phyloP scores from a whole-genome alignment of 2,329 filamentous ascomycete genomes.

The Lecanosticta acicola region DNA sequence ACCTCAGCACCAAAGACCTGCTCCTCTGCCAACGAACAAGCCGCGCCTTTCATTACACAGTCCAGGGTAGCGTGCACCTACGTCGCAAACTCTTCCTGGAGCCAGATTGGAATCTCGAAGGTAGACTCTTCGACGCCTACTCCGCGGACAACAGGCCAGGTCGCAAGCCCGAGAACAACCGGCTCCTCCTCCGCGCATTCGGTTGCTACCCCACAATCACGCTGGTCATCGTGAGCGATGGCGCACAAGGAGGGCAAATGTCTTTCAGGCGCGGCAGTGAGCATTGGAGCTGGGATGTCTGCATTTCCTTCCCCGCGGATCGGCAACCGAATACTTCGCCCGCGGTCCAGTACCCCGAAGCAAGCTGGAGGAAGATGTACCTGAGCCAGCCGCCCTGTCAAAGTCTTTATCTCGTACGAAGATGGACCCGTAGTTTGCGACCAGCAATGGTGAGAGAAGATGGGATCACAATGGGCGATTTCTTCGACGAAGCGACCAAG shows the following conservation, averaged over 20 bases:
- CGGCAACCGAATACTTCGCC: constrained; percentile 12
- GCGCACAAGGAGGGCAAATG: constrained; percentile 2
- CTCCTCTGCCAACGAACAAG: constrained; percentile 32
- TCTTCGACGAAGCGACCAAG: constrained; percentile 25
- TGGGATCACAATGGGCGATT: constrained; percentile 32
- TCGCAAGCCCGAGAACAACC: constrained; percentile 32
- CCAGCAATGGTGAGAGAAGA: constrained; percentile 25
- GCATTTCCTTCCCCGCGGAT: constrained; percentile 29
- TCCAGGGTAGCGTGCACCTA: constrained; percentile 25
- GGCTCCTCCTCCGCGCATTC: constrained; percentile 31
- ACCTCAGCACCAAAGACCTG: constrained; percentile 30
- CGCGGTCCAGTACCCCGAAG: constrained; percentile 26
- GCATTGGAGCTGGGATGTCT: constrained; percentile 33
- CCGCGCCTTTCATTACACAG: constrained; percentile 25
- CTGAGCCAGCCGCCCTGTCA: constrained; percentile 32
- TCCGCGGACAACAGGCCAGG: constrained; percentile 18
- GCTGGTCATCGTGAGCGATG: constrained; percentile 26
- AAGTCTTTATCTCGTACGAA: constrained; percentile 27
- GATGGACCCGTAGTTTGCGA: constrained; percentile 25
- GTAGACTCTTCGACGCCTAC: constrained; percentile 22
- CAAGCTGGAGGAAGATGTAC: constrained; percentile 34
- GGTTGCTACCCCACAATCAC: constrained; percentile 34
- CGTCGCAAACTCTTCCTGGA: constrained; percentile 33
- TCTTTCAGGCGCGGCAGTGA: constrained; percentile 14
- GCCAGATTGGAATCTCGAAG: constrained; percentile 30